These are phyloP conservation scores for Suillus variegatus DNA, from an alignment of 768 basidiomycete species.

Conservation along the genomic window DNA sequence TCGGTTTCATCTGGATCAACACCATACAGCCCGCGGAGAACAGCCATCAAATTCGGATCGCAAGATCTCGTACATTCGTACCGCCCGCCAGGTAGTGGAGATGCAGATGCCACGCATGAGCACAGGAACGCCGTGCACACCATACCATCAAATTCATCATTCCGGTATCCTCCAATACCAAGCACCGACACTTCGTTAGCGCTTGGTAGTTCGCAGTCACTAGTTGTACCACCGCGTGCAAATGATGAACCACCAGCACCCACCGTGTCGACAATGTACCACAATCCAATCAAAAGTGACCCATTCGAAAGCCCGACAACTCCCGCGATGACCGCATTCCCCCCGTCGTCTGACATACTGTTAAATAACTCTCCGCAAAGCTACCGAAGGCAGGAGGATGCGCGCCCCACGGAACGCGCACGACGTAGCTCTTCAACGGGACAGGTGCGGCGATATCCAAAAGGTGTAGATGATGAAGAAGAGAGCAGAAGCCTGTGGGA, in stretches of 20 bases:
- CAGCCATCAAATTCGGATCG: conserved; percentile 77
- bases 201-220: conserved; percentile 16
- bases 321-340: conserved; percentile 29
- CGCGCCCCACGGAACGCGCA: conserved; percentile 24
- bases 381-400: conserved; percentile 5
- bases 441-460: conserved; percentile 51
- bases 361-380: conserved; percentile 9
- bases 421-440: conserved; percentile 42
- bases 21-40: conserved; percentile 37
- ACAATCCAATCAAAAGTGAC: conserved; percentile 14
- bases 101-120: conserved; percentile 47
- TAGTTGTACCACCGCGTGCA: conserved; percentile 24
- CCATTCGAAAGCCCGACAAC: conserved; percentile 33
- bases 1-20: conserved; percentile 21
- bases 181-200: conserved; percentile 22
- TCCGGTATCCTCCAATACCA: conserved; percentile 31
- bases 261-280: conserved; percentile 17
- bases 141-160: conserved; percentile 11
- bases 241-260: conserved; percentile 35
- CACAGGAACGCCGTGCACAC: conserved; percentile 42
- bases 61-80: conserved; percentile 79
- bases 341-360: conserved; percentile 22
- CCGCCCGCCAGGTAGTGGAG: conserved; percentile 53
- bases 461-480: conserved; percentile 55
- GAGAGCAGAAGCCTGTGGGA: conserved; percentile 62